Conservation (phyloP, 2,329 filamentous ascomycete species). For the Cladobotryum protrusum region DNA sequence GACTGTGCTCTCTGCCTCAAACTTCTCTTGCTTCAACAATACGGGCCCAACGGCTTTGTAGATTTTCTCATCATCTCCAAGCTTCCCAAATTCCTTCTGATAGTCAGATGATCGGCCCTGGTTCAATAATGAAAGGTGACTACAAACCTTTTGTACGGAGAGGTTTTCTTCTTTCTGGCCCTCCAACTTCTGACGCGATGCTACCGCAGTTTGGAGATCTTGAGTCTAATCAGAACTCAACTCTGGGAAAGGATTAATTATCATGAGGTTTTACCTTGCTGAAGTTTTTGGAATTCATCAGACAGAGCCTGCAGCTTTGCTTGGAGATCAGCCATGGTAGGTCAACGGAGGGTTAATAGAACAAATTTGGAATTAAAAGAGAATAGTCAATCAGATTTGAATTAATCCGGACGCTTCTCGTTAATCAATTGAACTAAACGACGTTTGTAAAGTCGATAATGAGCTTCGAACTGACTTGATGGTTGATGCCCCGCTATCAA, state of each 20-base stretch:
- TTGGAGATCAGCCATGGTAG: conserved; percentile 63
- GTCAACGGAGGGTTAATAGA: neutral
- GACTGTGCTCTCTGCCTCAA: conserved; percentile 84
- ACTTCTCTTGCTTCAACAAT: conserved; percentile 86
- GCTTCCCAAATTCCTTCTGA: conserved; percentile 67
- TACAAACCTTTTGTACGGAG: conserved; percentile 69
- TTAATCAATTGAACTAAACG: neutral
- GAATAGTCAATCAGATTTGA: neutral
- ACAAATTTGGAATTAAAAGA: neutral
- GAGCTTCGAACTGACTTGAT: neutral
- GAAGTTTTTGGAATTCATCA: conserved; percentile 80
- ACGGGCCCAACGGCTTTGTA: conserved; percentile 95
- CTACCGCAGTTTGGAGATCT: conserved; percentile 76
- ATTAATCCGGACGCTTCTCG: neutral
- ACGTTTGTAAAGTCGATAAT: neutral
- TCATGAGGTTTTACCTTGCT: conserved; percentile 59
- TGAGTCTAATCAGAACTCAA: conserved; percentile 5
- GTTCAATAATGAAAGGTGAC: neutral
- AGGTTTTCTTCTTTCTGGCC: conserved; percentile 91
- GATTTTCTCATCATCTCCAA: conserved; percentile 79
- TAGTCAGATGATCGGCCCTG: conserved; percentile 13
- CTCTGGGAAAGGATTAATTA: neutral
- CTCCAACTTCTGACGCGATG: conserved; percentile 83
- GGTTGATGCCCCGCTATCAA: conserved; percentile 10
- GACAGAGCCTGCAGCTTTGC: conserved; percentile 74